A percentile compares a stretch with the other conserved stretches of the same genome.
These are phyloP conservation scores for Fusarium tjaetaba DNA, from an alignment of 2,329 filamentous ascomycete genomes.

Conservation along the genomic window DNA sequence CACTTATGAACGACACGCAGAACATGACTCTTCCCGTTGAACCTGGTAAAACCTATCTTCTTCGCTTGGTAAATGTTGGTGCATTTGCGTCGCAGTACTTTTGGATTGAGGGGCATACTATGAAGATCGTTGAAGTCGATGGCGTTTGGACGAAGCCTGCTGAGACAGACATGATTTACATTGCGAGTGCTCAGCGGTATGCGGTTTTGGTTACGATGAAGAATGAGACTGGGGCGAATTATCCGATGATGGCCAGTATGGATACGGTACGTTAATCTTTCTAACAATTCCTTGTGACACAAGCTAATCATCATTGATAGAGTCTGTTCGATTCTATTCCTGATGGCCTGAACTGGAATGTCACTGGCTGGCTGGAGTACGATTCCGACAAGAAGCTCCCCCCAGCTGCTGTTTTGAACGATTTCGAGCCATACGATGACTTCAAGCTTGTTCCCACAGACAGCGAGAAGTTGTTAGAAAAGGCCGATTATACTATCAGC, in stretches of 20 bases:
- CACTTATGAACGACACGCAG: background rate
- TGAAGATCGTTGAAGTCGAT: background rate
- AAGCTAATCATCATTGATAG: background rate
- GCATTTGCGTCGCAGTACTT: background rate
- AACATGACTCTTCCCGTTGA: background rate
- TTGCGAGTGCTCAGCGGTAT: background rate
- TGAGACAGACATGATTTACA: background rate
- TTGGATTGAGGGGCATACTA: background rate
- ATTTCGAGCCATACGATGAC: background rate
- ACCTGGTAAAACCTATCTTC: background rate
- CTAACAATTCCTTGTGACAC: rapidly evolving
- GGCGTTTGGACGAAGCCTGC: background rate
- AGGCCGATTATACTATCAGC: background rate
- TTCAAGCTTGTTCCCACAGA: background rate
- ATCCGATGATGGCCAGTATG: background rate
- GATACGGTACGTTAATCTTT: background rate
- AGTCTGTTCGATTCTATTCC: background rate
- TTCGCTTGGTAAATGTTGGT: background rate
- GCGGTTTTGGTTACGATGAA: background rate
- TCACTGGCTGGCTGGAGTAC: background rate
- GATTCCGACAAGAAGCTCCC: background rate
- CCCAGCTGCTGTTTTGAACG: background rate
- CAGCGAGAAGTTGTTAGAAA: background rate
- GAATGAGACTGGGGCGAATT: background rate
- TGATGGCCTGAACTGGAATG: background rate